Percentiles rank a stretch among this genome's conserved stretches.
Conservation (phyloP, 805 yeast genomes). For the Candida vartiovaarae region DNA sequence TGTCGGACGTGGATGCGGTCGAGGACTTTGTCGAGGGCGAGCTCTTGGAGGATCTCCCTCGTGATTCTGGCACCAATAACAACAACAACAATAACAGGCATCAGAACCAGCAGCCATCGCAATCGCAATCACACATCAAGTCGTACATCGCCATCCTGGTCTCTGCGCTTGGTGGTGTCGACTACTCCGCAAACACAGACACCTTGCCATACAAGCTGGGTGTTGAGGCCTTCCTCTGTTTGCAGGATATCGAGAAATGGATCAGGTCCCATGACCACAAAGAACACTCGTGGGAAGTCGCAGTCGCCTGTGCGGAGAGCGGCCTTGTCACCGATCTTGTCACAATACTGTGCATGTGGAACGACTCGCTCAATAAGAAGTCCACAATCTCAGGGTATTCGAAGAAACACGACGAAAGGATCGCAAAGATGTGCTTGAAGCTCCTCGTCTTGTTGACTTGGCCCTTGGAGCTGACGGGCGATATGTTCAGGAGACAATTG, state of each 20-base stretch:
- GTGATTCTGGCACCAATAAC: neutral
- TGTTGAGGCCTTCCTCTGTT: slow-evolving; percentile 65
- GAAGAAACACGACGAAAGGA: slow-evolving; percentile 41
- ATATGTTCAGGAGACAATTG: slow-evolving; percentile 43
- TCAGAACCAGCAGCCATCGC: slow-evolving; percentile 1
- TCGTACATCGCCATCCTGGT: slow-evolving; percentile 78
- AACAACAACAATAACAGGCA: slow-evolving; percentile 1
- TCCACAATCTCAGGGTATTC: slow-evolving; percentile 24
- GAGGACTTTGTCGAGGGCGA: slow-evolving; percentile 10
- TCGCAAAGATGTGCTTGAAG: slow-evolving; percentile 70
- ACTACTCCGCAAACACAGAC: slow-evolving; percentile 42
- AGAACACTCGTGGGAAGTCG: slow-evolving; percentile 67
- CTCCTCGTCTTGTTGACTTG: slow-evolving; percentile 77
- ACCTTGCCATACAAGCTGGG: slow-evolving; percentile 70
- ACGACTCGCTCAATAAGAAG: slow-evolving; percentile 30
- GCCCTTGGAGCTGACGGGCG: slow-evolving; percentile 65
- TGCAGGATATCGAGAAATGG: slow-evolving; percentile 87
- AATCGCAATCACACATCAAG: slow-evolving; percentile 24
- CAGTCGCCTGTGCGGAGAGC: slow-evolving; percentile 78
- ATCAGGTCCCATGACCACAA: slow-evolving; percentile 75
- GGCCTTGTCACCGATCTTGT: slow-evolving; percentile 72
- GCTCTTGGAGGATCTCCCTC: slow-evolving; percentile 8
- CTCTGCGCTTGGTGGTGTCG: slow-evolving; percentile 88
- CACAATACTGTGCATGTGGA: slow-evolving; percentile 73
- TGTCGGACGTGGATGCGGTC: slow-evolving; percentile 1